These are phyloP conservation scores for Physcomitrium patens DNA, from an alignment of 225 moss, liverwort and hornwort species.

Conservation along the genomic window DNA sequence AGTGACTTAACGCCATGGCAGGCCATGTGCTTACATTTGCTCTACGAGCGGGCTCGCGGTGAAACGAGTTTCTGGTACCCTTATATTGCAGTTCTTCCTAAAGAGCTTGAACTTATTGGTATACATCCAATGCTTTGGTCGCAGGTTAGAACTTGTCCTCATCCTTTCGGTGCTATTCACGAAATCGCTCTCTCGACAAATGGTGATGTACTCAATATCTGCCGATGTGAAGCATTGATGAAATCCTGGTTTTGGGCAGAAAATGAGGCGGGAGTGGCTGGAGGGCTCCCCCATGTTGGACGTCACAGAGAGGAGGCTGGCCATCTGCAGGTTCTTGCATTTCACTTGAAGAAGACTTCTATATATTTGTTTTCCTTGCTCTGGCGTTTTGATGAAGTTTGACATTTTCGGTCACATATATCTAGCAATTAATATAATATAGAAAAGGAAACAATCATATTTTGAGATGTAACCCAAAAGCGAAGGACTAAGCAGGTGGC, in stretches of 20 bases:
- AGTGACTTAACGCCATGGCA: slow-evolving; percentile 81
- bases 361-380: background rate
- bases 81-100: slow-evolving; percentile 79
- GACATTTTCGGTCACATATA: no score
- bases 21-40: slow-evolving; percentile 84
- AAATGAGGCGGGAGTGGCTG: slow-evolving; percentile 79
- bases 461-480: background rate
- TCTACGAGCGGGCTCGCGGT: slow-evolving; percentile 83
- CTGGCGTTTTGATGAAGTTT: background rate
- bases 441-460: no score
- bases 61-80: slow-evolving; percentile 81
- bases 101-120: slow-evolving; percentile 78
- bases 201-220: background rate
- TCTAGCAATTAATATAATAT: no score
- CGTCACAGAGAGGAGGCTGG: slow-evolving; percentile 69
- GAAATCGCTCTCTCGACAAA: slow-evolving; percentile 7
- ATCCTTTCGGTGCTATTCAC: background rate
- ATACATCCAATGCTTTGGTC: slow-evolving; percentile 94
- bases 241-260: slow-evolving; percentile 43
- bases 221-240: slow-evolving; percentile 15
- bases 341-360: slow-evolving; percentile 8
- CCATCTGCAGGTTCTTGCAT: slow-evolving; percentile 78
- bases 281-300: slow-evolving; percentile 92
- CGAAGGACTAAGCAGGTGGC: slow-evolving; percentile 37
- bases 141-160: slow-evolving; percentile 57